Percentiles rank a stretch among this genome's conserved stretches.
Evolutionary conservation across 371 early-diverging fungal genomes (phyloP).

Genomic region (Mortierella polycephala): DNA sequence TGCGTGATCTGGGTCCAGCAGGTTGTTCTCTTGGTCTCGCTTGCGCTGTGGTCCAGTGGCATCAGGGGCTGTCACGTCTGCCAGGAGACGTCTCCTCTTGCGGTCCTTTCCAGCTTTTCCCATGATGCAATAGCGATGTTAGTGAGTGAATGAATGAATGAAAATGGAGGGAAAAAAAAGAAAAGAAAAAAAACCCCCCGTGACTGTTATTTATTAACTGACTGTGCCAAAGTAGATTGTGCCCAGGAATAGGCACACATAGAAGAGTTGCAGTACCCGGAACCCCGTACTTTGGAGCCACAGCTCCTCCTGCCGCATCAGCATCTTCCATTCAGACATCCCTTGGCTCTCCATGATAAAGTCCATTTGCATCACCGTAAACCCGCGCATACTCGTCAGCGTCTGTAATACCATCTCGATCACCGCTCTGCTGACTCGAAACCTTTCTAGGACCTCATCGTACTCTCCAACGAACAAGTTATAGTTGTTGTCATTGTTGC

Average conservation of each 20-base stretch:
- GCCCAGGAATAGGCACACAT: constrained; percentile 25
- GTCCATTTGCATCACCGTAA: constrained; percentile 38
- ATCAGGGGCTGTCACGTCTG: constrained; percentile 28
- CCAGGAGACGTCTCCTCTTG: constrained; percentile 55
- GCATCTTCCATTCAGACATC: constrained; percentile 18
- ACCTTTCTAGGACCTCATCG: constrained; percentile 24
- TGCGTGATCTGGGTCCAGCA: background rate
- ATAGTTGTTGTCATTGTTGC: background rate
- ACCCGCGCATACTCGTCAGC: constrained; percentile 9
- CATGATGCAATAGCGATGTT: constrained; percentile 18
- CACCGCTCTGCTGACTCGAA: constrained; percentile 10
- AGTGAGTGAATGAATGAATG: background rate
- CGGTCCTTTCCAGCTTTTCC: constrained; percentile 56
- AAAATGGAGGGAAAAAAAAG: background rate
- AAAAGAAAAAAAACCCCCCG: background rate
- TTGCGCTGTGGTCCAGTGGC: constrained; percentile 21
- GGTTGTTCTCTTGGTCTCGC: constrained; percentile 31
- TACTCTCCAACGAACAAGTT: constrained; percentile 21
- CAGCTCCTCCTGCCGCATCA: constrained; percentile 26
- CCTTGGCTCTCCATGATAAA: constrained; percentile 37
- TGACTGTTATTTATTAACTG: too few species aligned
- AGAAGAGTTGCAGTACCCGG: constrained; percentile 30
- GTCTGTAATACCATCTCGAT: constrained; percentile 19
- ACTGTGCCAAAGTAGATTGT: constrained; percentile 22
- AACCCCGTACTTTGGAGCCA: constrained; percentile 39